Conservation (phyloP, 805 yeast genomes). For the Ogataea wickerhamii region DNA sequence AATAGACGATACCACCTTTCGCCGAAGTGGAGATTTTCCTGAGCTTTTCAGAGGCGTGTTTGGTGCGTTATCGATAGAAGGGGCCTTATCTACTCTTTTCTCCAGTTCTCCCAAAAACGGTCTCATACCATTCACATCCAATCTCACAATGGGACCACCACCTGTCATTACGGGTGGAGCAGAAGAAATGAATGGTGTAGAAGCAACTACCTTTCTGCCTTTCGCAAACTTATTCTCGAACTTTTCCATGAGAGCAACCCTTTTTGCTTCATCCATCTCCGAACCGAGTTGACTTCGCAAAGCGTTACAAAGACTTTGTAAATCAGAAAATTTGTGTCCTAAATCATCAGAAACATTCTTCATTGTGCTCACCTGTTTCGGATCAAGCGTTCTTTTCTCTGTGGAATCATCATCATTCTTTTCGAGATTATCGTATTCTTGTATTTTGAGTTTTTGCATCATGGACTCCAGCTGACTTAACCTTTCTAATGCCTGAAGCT, state of each 20-base stretch:
- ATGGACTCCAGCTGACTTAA: constrained; percentile 60
- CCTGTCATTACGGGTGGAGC: constrained; percentile 19
- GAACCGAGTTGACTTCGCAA: constrained; percentile 25
- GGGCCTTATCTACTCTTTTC: constrained; percentile 43
- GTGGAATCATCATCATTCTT: constrained; percentile 6
- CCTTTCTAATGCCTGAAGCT: constrained; percentile 65
- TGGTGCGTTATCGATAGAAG: constrained; percentile 29
- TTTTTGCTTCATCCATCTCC: constrained; percentile 22
- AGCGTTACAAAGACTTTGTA: constrained; percentile 26
- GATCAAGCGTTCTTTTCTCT: constrained; percentile 29
- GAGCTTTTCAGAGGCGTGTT: constrained; percentile 2
- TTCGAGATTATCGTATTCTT: constrained; percentile 19
- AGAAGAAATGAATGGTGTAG: constrained; percentile 19
- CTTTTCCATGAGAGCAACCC: constrained; percentile 22
- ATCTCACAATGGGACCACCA: constrained; percentile 14
- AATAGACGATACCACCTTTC: background rate
- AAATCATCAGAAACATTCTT: constrained; percentile 18
- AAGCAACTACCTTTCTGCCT: constrained; percentile 26
- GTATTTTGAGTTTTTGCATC: constrained; percentile 20
- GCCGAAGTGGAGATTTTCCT: background rate
- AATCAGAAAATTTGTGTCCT: constrained; percentile 20
- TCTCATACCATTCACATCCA: constrained; percentile 20
- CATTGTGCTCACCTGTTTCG: constrained; percentile 17
- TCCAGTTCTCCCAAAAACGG: constrained; percentile 52
- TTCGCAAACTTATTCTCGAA: constrained; percentile 28